A percentile compares a stretch with the other conserved stretches of the same genome.
Evolutionary conservation across 1,139 yeast species (phyloP).

Genomic region (Pichia sp.): DNA sequence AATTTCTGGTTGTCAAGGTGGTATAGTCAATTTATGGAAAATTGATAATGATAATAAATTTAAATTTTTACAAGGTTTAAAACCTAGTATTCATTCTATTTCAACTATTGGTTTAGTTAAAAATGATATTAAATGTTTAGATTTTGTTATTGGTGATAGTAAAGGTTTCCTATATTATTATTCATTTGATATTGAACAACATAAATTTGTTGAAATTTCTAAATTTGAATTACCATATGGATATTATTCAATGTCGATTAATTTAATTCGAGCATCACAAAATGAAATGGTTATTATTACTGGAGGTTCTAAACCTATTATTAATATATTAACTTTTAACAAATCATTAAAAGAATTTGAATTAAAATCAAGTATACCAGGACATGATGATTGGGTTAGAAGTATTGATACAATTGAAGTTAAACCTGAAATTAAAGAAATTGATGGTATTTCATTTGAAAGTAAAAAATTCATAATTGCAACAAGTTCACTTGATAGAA

Average conservation of each 20-base stretch:
- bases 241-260: slow-evolving; percentile 60
- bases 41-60: slow-evolving; percentile 17
- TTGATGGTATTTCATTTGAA: slow-evolving; percentile 6
- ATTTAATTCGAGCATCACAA: slow-evolving; percentile 37
- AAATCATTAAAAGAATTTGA: slow-evolving; percentile 16
- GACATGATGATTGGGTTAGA: slow-evolving; percentile 94
- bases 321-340: slow-evolving; percentile 50
- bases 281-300: slow-evolving; percentile 53
- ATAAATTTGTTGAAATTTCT: slow-evolving; percentile 28
- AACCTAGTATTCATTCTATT: slow-evolving; percentile 33
- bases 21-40: slow-evolving; percentile 55
- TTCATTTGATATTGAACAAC: slow-evolving; percentile 25
- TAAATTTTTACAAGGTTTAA: slow-evolving; percentile 31
- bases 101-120: slow-evolving; percentile 31
- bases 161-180: slow-evolving; percentile 54
- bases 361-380: slow-evolving; percentile 50
- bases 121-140: slow-evolving; percentile 13
- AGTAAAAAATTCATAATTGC: slow-evolving; percentile 58
- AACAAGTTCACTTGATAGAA: slow-evolving; percentile 83
- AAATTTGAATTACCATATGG: slow-evolving; percentile 39
- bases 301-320: slow-evolving; percentile 66
- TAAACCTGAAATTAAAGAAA: slow-evolving; percentile 12
- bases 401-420: slow-evolving; percentile 55
- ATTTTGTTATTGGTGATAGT: slow-evolving; percentile 57
- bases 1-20: slow-evolving; percentile 63